Conservation (phyloP, 2,329 filamentous ascomycete genomes). For the Lasiodiplodia citricola region DNA sequence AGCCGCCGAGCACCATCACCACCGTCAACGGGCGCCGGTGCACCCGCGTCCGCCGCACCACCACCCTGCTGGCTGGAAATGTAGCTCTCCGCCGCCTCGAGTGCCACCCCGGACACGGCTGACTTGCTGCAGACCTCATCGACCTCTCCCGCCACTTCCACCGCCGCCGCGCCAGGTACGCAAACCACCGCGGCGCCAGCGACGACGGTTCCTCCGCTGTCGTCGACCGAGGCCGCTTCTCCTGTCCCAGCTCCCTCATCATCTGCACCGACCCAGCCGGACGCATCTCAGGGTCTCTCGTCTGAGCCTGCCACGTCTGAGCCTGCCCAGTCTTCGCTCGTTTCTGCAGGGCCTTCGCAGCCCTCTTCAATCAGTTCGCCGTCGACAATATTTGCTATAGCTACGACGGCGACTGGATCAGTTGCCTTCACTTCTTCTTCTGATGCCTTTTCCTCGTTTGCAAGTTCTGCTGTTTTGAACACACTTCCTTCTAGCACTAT, state of each 20-base stretch:
- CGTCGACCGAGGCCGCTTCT: conserved; percentile 29
- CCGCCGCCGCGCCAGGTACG: conserved; percentile 37
- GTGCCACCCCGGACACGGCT: conserved; percentile 26
- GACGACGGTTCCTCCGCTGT: conserved; percentile 28
- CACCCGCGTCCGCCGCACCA: conserved; percentile 40
- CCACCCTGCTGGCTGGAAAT: conserved; percentile 31
- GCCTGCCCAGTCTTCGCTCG: not conserved
- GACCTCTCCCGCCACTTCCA: conserved; percentile 35
- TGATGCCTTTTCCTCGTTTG: not conserved
- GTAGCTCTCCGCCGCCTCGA: conserved; percentile 20
- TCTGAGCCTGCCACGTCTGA: conserved; percentile 1
- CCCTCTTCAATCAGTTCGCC: not conserved
- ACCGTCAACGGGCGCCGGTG: conserved; percentile 47
- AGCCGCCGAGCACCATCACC: conserved; percentile 43
- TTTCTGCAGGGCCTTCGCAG: conserved; percentile 1
- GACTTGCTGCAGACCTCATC: conserved; percentile 29
- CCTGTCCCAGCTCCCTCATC: conserved; percentile 15
- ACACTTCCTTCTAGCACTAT: conserved; percentile 15
- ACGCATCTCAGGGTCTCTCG: not conserved
- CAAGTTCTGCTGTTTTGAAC: conserved; percentile 17
- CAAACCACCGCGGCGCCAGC: conserved; percentile 30
- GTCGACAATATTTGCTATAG: not conserved
- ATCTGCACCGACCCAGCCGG: conserved; percentile 1
- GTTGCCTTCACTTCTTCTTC: not conserved
- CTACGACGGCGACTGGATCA: conserved; percentile 6